These are phyloP conservation scores for Penicillium chermesinum DNA, from an alignment of 495 filamentous ascomycete genomes.

Conservation along the genomic window DNA sequence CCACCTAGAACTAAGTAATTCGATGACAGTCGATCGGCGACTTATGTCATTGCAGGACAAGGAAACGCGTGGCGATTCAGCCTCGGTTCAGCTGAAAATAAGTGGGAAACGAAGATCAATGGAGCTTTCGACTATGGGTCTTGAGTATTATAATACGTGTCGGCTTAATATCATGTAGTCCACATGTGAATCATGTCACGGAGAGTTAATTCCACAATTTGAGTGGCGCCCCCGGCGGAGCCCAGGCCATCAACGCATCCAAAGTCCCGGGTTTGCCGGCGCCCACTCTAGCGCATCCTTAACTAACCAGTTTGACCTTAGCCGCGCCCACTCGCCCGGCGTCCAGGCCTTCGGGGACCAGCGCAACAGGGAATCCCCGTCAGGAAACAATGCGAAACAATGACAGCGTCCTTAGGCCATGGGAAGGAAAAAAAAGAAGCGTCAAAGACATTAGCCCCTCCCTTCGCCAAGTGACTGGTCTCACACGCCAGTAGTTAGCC, in stretches of 20 bases:
- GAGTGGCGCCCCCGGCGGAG: not conserved
- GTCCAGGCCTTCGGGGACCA: slow-evolving; percentile 10
- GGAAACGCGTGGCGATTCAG: slow-evolving; percentile 9
- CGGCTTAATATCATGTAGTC: not conserved
- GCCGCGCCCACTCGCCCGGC: slow-evolving; percentile 4
- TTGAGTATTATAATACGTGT: not conserved
- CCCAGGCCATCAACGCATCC: slow-evolving; percentile 3
- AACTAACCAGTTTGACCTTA: slow-evolving; percentile 4
- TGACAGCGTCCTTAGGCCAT: too few relatives aligned
- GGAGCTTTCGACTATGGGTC: too few relatives aligned
- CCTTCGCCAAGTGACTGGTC: too few relatives aligned
- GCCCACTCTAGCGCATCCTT: slow-evolving; percentile 7
- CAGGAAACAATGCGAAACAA: not conserved
- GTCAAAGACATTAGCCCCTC: too few relatives aligned
- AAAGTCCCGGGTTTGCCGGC: slow-evolving; percentile 1
- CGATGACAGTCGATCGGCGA: not conserved
- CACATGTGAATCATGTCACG: too few relatives aligned
- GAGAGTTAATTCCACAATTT: not conserved
- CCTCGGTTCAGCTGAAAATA: not conserved
- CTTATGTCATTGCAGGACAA: slow-evolving; percentile 15
- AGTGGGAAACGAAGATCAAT: not conserved
- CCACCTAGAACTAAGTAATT: not conserved
- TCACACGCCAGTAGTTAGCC: too few relatives aligned
- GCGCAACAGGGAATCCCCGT: not conserved
- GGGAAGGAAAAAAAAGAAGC: too few relatives aligned